phyloP scores from a whole-genome alignment of 768 basidiomycete species.

The Coprinopsis sp. region DNA sequence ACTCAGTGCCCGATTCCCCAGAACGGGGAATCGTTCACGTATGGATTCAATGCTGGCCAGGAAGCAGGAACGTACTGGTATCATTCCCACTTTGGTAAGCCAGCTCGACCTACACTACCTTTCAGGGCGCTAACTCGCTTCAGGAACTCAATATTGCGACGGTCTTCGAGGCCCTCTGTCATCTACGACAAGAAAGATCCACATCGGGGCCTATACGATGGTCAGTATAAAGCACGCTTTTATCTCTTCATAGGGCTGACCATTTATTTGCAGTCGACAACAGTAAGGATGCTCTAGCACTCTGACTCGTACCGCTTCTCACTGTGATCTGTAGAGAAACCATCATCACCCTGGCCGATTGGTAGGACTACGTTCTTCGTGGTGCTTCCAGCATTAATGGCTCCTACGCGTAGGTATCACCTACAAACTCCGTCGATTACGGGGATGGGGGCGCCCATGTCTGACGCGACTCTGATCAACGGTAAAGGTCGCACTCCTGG shows the following conservation, averaged over 20 bases:
- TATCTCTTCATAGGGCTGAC: not conserved
- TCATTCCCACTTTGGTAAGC: conserved; percentile 28
- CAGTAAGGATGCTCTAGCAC: too few species aligned
- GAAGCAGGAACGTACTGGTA: conserved; percentile 36
- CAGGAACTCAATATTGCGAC: conserved; percentile 19
- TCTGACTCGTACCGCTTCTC: too few species aligned
- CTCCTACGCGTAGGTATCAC: conserved; percentile 28
- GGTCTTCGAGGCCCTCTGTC: conserved; percentile 20
- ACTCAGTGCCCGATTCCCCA: conserved; percentile 46
- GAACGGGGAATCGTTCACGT: conserved; percentile 35
- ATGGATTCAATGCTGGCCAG: conserved; percentile 29
- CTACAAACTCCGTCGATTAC: conserved; percentile 18
- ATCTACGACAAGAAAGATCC: conserved; percentile 21
- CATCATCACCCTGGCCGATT: conserved; percentile 47
- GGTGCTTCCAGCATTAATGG: not conserved
- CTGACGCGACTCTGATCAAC: conserved; percentile 48
- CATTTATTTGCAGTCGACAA: conserved; percentile 15
- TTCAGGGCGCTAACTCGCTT: too few species aligned
- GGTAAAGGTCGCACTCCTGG: conserved; percentile 42
- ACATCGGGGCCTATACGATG: conserved; percentile 20
- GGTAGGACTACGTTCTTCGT: conserved; percentile 10
- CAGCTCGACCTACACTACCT: not conserved
- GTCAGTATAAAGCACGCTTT: not conserved
- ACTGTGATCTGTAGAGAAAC: conserved; percentile 22
- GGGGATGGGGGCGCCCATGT: conserved; percentile 13